Evolutionary conservation across 768 basidiomycete genomes (phyloP), one percentile per base, ranked within the genome.

Genomic region (Dioszegia hungarica): DNA sequence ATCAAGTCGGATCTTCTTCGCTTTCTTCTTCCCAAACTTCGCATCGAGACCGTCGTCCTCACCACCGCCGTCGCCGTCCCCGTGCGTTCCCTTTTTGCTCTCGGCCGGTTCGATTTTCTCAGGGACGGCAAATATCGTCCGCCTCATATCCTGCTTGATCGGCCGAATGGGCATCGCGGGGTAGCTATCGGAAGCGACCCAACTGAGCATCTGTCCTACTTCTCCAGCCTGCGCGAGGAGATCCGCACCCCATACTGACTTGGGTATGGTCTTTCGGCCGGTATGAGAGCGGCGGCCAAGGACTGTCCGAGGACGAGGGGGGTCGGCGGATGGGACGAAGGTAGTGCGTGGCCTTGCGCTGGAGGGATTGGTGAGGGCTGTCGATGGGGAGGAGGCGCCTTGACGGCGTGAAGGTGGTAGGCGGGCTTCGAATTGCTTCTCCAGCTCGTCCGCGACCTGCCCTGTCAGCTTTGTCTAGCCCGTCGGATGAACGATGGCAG

Each of bases 1-100:
- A 9, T 64, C 71, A 29, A 40, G 33, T 10, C 46, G 52, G n/a
- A 70, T 57, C 49, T 63, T 63, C 17, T 40, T 49, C 10, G 66
- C 66, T 43, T 64, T 72, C 22, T 48, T 55, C 54, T 61, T 59
- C 15, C 56, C 60, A 29, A 50, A 60, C 39, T 25, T 19, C 27
- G 36, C 29, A 15, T 31, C 39, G 14, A 52, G 50, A 8, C n/a
- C 24, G 40, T 41, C 40, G 10, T 31, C 31, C 39, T 24, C n/a
- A 37, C 12, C 9, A n/a, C 49, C 22, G 27, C 25, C 14, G 3
- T 24, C 34, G 22, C 24, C 19, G 19, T 14, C 15, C 49, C 1
- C 34, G 14, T 14, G 6, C 49, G 8, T 47, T 9, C 12, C 22
- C 36, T 4, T 20, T 19, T 12, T 27, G 28, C 27, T 49, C 48